Evolutionary conservation across 2,329 filamentous ascomycete species (phyloP).

Genomic region (Penicillium sclerotiorum): DNA sequence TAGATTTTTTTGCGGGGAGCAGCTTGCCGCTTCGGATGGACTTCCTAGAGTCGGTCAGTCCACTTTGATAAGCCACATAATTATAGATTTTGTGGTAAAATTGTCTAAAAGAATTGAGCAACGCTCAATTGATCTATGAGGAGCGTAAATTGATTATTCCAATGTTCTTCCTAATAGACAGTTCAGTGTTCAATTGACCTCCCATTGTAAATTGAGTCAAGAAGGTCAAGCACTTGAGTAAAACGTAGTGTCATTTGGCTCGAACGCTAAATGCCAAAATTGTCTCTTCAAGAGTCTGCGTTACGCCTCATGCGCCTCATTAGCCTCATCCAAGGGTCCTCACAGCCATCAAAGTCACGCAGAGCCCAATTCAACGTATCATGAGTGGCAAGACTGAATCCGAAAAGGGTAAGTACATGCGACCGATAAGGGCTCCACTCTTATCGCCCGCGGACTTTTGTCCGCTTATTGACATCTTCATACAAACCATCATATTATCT

Average conservation of each 20-base stretch:
- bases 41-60: slow-evolving; percentile 28
- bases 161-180: too few relatives aligned
- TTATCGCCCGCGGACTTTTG: slow-evolving; percentile 9
- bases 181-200: too few relatives aligned
- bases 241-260: too few relatives aligned
- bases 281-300: neutral
- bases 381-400: slow-evolving; percentile 14
- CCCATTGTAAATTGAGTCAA: too few relatives aligned
- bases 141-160: too few relatives aligned
- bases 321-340: neutral
- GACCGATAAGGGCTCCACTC: slow-evolving; percentile 18
- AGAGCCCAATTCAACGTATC: slow-evolving; percentile 3
- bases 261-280: neutral
- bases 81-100: neutral
- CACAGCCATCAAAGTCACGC: slow-evolving; percentile 10
- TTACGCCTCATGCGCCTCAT: neutral
- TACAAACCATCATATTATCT: neutral
- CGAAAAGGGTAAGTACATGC: slow-evolving; percentile 23
- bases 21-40: slow-evolving; percentile 30
- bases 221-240: too few relatives aligned
- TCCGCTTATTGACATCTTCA: neutral
- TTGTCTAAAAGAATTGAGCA: neutral
- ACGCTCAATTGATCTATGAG: neutral
- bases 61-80: neutral
- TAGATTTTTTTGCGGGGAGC: slow-evolving; percentile 18